phyloP scores from a whole-genome alignment of 768 basidiomycete species.

The Phlebiopsis gigantea region DNA sequence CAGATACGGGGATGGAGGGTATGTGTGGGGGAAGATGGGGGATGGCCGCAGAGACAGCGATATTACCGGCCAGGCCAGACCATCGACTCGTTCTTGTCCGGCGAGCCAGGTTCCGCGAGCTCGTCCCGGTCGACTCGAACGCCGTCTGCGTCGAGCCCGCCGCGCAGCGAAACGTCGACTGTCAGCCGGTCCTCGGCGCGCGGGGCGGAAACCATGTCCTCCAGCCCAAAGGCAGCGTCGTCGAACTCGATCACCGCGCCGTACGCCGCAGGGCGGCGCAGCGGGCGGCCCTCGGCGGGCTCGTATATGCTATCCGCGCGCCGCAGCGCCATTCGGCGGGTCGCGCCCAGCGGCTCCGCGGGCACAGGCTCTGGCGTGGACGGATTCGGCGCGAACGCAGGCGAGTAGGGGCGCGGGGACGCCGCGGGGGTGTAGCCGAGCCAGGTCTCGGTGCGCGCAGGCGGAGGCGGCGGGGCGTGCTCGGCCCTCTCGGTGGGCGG shows the following conservation, averaged over 20 bases:
- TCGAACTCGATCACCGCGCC: neutral
- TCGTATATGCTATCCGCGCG: neutral
- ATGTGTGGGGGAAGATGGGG: neutral
- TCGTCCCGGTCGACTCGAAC: slow-evolving; percentile 22
- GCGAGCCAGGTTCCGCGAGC: slow-evolving; percentile 35
- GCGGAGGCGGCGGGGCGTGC: neutral
- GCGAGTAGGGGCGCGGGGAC: slow-evolving; percentile 5
- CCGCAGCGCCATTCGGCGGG: neutral
- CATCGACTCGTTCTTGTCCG: slow-evolving; percentile 40
- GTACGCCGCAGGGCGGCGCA: neutral
- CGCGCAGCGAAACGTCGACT: neutral
- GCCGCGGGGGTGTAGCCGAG: neutral
- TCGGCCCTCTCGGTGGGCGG: neutral
- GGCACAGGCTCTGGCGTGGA: neutral
- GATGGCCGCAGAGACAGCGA: neutral
- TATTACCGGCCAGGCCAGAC: slow-evolving; percentile 40
- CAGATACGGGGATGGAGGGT: neutral
- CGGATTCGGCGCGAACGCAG: neutral
- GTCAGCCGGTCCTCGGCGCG: neutral
- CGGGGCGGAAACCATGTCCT: neutral
- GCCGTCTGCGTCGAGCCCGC: slow-evolving; percentile 38
- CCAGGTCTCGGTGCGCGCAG: neutral
- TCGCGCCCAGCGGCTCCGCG: neutral
- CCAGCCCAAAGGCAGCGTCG: neutral
- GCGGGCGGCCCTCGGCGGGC: neutral